Base-by-base conservation (phyloP, 2,329 filamentous ascomycete species). In the Calonectria fujianensis region DNA sequence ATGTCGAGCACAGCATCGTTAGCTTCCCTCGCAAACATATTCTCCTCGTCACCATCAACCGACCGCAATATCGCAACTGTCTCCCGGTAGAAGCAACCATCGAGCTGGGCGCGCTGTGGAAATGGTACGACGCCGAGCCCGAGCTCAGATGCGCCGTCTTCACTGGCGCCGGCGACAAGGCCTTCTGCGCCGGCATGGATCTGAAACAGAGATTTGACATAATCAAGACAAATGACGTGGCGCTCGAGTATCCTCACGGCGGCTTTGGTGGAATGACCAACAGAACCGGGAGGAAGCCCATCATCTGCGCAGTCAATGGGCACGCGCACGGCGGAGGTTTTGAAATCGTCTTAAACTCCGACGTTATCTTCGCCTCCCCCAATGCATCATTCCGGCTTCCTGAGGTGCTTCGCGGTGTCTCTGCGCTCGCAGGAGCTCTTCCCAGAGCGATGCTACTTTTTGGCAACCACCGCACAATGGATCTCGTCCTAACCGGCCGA, bases 351-450 rank as follows among this genome's bases (percentile, higher is more conserved):
- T 74, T 85, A 24, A 85, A 92, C 79, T 87, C 86, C 76, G 91
- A 93, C 82, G 85, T 93, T 54, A 88, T 91, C n/a, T 84, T 93
- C 37, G 90, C 90, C 5, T 86, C 88, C 0, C 82, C 85, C 0
- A 85, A 84, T 35, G 90, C 90, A 0, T 86, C 85, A 5, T 92
- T 93, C 75, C 85, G 88, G 4, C 84, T 93, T 0, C 91, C 91
- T 0, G 91, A 93, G 80, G 89, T 90, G 10, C 87, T 89, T 41
- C 86, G 90, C 32, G 91, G 91, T 3, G 90, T 92, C 3, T 89
- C 89, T 2, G 89, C 91, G 8, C 85, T 91, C 0, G 90, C 90
- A 0, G 91, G 91, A 37, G 90, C 88, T 8, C 82, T 93, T 2
- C 90, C 91, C 13, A 87, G 91, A 86, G 78, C 79, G 5, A 83